Base-by-base conservation (phyloP, 2,329 filamentous ascomycete species). In the Aspergillus neotritici region DNA sequence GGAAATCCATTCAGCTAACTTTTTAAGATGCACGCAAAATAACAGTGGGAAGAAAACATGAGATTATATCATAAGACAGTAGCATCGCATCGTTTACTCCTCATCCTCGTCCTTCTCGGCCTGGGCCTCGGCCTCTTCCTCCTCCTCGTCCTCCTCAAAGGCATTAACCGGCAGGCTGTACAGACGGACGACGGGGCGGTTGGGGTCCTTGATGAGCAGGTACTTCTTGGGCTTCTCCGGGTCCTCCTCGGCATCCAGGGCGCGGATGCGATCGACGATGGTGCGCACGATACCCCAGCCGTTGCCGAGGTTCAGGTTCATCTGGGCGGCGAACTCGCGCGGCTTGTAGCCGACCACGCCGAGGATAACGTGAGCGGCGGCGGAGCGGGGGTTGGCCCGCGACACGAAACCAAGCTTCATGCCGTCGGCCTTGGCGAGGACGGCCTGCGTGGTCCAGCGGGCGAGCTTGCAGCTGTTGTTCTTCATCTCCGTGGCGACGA, bases 361-460 rank as follows among this genome's bases (percentile, higher is more conserved):
- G 40, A 98, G 82, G 54, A 98, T 83, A 63, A 97, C 86, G 72
- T 98, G 93, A 70, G 88, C 88, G 66, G 94, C 86, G 64, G 93
- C 89, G 60, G 80, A 82, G 75, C 93, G 91, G 55, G 93, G 91
- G 76, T 91, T 95, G 58, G 83, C 80, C 61, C 93, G 89, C 41
- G 91, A 96, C 51, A 98, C 89, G 73, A 98, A 98, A 60, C 91
- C 93, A 67, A 98, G 83, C 78, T 97, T 98, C 89, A 98, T 96
- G 55, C 89, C 78, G 66, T 98, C 93, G n/a, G 93, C 90, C 73
- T 90, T 90, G 66, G 91, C 90, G 46, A 98, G 81, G 63, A 98
- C 96, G 63, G 86, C 87, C 77, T 98, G 93, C 34, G 91, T 88
- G 28, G 93, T 95, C 93, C 93, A 98, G 67, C 93, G 79, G 46